Evolutionary conservation across 2,329 filamentous ascomycete species (phyloP), one percentile per base, ranked within the genome.

Genomic region (Fragosphaeria purpurea): DNA sequence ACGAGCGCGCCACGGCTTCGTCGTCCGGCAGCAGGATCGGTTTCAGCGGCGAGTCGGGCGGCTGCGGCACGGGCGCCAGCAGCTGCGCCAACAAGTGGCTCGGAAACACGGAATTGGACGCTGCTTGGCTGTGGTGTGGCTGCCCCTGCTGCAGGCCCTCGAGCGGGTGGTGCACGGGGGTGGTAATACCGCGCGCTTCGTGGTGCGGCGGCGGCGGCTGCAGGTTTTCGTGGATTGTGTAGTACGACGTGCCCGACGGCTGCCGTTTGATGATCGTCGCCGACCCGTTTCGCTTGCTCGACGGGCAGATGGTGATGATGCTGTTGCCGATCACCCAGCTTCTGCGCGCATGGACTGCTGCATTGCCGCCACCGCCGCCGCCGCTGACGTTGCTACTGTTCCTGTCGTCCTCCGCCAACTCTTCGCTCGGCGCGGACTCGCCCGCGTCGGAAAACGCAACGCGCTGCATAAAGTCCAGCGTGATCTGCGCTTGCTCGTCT

Each of bases 391-490:
- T 76, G 66, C 0, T 44, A 4, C 3, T 4, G 11, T 44, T 76
- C 66, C 0, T 44, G 4, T 77, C 83, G 59, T 88, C 88, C 22
- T 22, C 22, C 22, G 22, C 22, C n/a, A 76, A 70, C 2, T 77
- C 74, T 53, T 86, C 75, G 1, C 46, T 41, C 0, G 55, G 44
- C 0, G 72, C 73, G 7, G 84, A 88, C 61, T 95, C 87, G 54
- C 90, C 86, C 37, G 88, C 78, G 63, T 95, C 88, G 0, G 88
- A 88, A 63, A 85, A 95, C 1, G 88, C 82, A 13, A 89, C 85
- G 60, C 89, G 78, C 63, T 93, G 88, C 85, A 96, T 90, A 66
- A 97, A 88, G 65, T 98, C 93, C 50, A 97, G 82, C 7, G 93
- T 93, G 37, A 95, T 89, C 58, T 95, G 79, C 5, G 89, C 91